Evolutionary conservation across 2,329 filamentous ascomycete genomes (phyloP), one percentile per base, ranked within the genome.

Genomic region (Lasiodiplodia gonubiensis): DNA sequence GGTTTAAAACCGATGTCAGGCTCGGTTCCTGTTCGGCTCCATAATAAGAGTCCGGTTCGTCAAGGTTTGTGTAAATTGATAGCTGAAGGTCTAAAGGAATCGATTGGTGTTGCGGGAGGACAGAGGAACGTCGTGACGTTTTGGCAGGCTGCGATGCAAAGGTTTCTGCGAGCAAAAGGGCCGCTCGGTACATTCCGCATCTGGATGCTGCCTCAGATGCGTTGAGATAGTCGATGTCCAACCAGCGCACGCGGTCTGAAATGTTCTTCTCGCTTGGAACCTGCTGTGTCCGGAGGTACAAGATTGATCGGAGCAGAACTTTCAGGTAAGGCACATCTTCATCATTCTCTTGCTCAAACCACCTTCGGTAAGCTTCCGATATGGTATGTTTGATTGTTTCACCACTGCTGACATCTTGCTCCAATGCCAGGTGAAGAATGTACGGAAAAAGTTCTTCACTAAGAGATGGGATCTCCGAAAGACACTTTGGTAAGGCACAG

Each of bases 11-110:
- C 12, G 90, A 92, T 18, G 86, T 84, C 18, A 99, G 80, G 67
- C 89, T 93, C 7, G 93, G 87, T 49, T 88, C 87, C 77, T 96
- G 91, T 51, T 92, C 88, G 8, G 97, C 85, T 4, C 95, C 96
- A 75, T 99, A 99, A 77, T 97, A 99, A 0, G 93, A 90, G 77
- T 99, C 95, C 1, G 94, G 94, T 74, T 99, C 96, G 74, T 97
- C 94, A 55, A 99, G 91, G 69, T 92, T 94, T 75, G 92, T 91
- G 76, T 95, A 99, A 2, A 99, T 94, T 0, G 86, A 83, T 53
- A 97, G 84, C 14, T 98, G 82, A 1, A 96, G 84, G 35, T 92
- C 88, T 3, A 86, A 85, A 7, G 92, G 86, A 30, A 83, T 68
- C 8, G 37, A 37, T 33, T 75, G 71, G 0, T 74, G 74, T 14